These are phyloP conservation scores for Ganoderma sinense DNA, from an alignment of 1,284 basidiomycete species.

Conservation along the genomic window DNA sequence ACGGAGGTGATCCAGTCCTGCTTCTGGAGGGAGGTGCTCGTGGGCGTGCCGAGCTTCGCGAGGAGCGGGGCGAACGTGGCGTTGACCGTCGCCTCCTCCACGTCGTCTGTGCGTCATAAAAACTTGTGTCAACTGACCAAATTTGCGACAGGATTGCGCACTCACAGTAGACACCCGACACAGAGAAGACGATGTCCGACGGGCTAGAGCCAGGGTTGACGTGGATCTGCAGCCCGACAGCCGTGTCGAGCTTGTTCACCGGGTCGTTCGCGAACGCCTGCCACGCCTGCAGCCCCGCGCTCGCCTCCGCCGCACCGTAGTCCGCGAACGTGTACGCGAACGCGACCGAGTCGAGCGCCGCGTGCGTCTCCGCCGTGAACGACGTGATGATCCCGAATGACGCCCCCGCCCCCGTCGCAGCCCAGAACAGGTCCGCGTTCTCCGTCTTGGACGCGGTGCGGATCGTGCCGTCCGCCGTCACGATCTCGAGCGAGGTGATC, in stretches of 20 bases:
- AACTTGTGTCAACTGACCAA: no score
- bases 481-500: constrained; percentile 40
- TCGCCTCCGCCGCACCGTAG: constrained; percentile 14
- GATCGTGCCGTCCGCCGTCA: constrained; percentile 56
- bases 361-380: constrained; percentile 33
- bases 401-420: constrained; percentile 47
- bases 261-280: constrained; percentile 18
- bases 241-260: constrained; percentile 10
- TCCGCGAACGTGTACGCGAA: constrained; percentile 16
- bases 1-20: constrained; percentile 22
- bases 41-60: constrained; percentile 11
- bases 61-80: constrained; percentile 21
- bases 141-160: background rate
- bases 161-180: constrained; percentile 19
- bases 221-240: constrained; percentile 17
- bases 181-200: constrained; percentile 9
- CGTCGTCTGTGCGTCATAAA: constrained; percentile 11
- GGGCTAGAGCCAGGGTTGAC: constrained; percentile 10
- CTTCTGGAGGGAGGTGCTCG: background rate
- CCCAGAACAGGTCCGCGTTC: constrained; percentile 50
- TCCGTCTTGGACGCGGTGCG: constrained; percentile 47
- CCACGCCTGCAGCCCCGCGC: constrained; percentile 19
- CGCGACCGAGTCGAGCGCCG: constrained; percentile 15
- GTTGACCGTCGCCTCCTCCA: constrained; percentile 17
- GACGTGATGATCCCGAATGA: constrained; percentile 52